Evolutionary conservation across 768 basidiomycete species (phyloP).

Genomic region (Amanita rubescens): DNA sequence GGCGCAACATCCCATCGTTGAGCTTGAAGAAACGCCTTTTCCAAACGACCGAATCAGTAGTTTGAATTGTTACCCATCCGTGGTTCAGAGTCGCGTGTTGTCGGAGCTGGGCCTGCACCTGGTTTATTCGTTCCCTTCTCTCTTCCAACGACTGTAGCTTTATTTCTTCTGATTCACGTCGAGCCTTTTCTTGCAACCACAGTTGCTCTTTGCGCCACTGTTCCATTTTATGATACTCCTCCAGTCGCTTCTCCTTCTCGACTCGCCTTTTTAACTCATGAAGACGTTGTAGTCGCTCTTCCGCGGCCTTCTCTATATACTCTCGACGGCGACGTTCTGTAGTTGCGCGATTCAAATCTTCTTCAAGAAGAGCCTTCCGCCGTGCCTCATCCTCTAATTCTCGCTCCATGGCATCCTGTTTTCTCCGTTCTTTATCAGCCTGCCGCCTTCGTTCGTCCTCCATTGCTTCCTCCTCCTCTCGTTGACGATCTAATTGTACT

Average conservation of each 20-base stretch:
- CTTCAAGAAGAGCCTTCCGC: constrained; percentile 30
- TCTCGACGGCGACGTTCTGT: constrained; percentile 31
- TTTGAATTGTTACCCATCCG: constrained; percentile 61
- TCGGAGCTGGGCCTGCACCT: constrained; percentile 35
- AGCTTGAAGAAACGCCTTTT: constrained; percentile 60
- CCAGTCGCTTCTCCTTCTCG: constrained; percentile 40
- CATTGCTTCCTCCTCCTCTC: constrained; percentile 36
- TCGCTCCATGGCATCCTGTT: constrained; percentile 33
- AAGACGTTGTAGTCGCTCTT: constrained; percentile 35
- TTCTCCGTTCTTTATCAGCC: constrained; percentile 30
- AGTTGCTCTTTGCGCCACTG: constrained; percentile 46
- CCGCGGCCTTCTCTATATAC: constrained; percentile 34
- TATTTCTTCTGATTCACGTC: constrained; percentile 35
- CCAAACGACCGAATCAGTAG: constrained; percentile 47
- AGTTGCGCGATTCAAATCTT: constrained; percentile 31
- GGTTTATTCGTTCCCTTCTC: constrained; percentile 39
- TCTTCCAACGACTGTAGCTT: constrained; percentile 34
- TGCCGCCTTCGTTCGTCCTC: constrained; percentile 40
- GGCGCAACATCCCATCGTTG: constrained; percentile 34
- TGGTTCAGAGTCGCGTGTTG: constrained; percentile 27
- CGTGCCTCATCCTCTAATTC: constrained; percentile 38
- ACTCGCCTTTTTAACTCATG: constrained; percentile 39
- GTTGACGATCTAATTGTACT: constrained; percentile 11
- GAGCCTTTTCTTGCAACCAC: constrained; percentile 35
- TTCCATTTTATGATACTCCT: constrained; percentile 44